Evolutionary conservation across 805 yeast species (phyloP), one percentile per base, ranked within the genome.

Genomic region (Teunomyces atbi): DNA sequence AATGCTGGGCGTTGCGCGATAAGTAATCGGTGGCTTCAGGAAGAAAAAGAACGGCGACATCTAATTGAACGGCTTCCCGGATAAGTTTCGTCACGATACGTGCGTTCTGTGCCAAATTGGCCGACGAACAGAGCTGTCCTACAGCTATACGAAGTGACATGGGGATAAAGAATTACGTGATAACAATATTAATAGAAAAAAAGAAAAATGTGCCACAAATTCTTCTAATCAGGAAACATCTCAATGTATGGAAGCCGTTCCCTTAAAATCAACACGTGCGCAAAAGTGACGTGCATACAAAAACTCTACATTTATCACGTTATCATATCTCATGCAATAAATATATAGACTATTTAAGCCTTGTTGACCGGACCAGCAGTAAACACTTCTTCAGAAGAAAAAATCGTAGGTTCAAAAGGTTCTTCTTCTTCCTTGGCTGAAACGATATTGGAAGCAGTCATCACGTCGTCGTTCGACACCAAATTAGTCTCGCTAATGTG

Each of bases 11-110:
- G 58, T 81, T 80, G 44, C 80, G 73, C 4, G 96, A 84, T 33
- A 92, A 75, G 62, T 89, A 92, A 62, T 92, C 98, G 4, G 94
- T 77, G 0, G 98, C 98, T 62, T 92, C 99, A 1, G 98, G 98
- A 38, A 92, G 76, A 59, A 94, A 89, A 4, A 94, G 70, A 3
- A 89, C 81, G 51, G 77, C 73, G 11, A 86, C 90, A 3, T 84
- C 78, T 12, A 73, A 60, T 2, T 65, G 66, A 0, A 85, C 76
- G 0, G 98, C 96, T 44, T 72, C 65, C n/a, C 67, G 61, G 13
- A 92, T 82, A 30, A 91, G 69, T 26, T 70, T 70, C 10, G 78
- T 74, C 0, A 84, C 95, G 1, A 74, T 66, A 6, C 67, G 55
- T 4, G 88, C 83, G 54, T 92, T 92, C 18, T 71, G 73, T 1